phyloP scores from a whole-genome alignment of 805 yeast species.

The Saturnispora kantuleensis region DNA sequence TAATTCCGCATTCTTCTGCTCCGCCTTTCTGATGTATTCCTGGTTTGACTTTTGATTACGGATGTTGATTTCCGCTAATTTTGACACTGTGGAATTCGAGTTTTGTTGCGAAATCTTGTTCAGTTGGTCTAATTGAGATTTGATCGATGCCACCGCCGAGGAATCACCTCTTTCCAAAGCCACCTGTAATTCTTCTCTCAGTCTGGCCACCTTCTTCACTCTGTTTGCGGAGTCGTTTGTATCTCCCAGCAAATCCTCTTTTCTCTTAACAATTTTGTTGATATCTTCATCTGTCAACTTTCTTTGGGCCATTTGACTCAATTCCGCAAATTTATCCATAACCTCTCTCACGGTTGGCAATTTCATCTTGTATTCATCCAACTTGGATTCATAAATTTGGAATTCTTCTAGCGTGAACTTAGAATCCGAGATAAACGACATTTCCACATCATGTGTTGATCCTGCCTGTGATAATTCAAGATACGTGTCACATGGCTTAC shows the following conservation, averaged over 20 bases:
- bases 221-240: slow-evolving; percentile 58
- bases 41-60: slow-evolving; percentile 79
- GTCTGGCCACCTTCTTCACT: slow-evolving; percentile 61
- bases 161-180: slow-evolving; percentile 53
- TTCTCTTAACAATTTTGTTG: slow-evolving; percentile 65
- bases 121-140: slow-evolving; percentile 6
- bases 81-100: slow-evolving; percentile 21
- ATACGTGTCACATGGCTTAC: slow-evolving; percentile 38
- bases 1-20: slow-evolving; percentile 48
- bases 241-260: slow-evolving; percentile 49
- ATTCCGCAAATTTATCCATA: slow-evolving; percentile 51
- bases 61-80: slow-evolving; percentile 66
- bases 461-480: slow-evolving; percentile 76
- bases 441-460: slow-evolving; percentile 62
- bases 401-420: slow-evolving; percentile 64
- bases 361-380: slow-evolving; percentile 14
- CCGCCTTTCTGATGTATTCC: slow-evolving; percentile 71
- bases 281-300: slow-evolving; percentile 66
- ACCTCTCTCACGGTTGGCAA: slow-evolving; percentile 59
- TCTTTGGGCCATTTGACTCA: slow-evolving; percentile 52
- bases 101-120: slow-evolving; percentile 7
- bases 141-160: slow-evolving; percentile 38
- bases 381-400: slow-evolving; percentile 41
- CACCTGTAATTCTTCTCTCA: slow-evolving; percentile 64
- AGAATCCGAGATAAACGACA: slow-evolving; percentile 73